Evolutionary conservation across 371 early-diverging fungal genomes (phyloP).

Genomic region (Zychaea mexicana): DNA sequence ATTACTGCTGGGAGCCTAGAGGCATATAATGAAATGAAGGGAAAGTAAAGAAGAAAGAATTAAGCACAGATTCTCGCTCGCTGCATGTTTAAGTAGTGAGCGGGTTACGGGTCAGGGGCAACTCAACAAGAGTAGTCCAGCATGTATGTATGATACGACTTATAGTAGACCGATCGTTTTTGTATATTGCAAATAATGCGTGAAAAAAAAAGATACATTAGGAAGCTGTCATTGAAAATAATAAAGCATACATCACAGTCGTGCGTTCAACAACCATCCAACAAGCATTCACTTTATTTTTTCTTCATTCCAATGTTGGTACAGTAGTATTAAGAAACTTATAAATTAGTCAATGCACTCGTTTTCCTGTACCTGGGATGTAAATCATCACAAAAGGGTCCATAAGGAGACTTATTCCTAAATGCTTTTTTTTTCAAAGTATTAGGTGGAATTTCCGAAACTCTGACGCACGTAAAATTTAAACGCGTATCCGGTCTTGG

Average conservation of each 20-base stretch:
- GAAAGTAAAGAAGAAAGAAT: slow-evolving; percentile 3
- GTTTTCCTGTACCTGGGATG: background rate
- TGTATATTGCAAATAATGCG: background rate
- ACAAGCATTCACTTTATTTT: no score
- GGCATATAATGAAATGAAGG: background rate
- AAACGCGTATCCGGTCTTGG: background rate
- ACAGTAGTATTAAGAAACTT: no score
- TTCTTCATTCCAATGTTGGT: no score
- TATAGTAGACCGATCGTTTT: background rate
- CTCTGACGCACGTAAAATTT: background rate
- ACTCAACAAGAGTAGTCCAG: background rate
- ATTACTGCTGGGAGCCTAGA: background rate
- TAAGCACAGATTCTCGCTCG: background rate
- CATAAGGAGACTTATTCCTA: background rate
- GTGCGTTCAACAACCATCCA: no score
- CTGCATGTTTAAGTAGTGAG: background rate
- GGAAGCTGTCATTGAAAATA: no score
- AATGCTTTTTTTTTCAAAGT: background rate
- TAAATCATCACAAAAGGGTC: background rate
- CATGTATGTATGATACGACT: background rate
- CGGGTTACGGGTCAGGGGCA: background rate
- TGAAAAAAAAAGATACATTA: no score
- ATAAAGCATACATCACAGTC: no score
- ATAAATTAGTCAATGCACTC: no score
- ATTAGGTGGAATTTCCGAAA: background rate